phyloP scores from a whole-genome alignment of 768 basidiomycete genomes.

The Phaffia australis region DNA sequence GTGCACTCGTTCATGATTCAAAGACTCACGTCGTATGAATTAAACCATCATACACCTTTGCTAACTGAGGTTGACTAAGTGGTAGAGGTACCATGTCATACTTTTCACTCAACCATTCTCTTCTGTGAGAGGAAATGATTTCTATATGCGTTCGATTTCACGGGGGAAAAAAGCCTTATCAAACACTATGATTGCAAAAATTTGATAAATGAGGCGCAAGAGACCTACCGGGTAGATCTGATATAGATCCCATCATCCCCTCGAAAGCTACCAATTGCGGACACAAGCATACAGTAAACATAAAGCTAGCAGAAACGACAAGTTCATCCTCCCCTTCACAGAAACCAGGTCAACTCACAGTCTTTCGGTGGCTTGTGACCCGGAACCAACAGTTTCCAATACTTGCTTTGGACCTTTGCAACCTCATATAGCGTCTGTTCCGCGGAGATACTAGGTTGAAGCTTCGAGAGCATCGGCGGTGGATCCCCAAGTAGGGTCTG shows the following conservation, averaged over 20 bases:
- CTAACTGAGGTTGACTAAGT: conserved; percentile 52
- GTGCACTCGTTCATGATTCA: conserved; percentile 14
- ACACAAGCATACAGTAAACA: neutral
- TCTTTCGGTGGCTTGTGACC: conserved; percentile 67
- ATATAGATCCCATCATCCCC: no score
- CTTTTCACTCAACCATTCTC: conserved; percentile 40
- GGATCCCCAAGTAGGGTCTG: conserved; percentile 79
- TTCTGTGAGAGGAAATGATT: no score
- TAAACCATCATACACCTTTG: conserved; percentile 65
- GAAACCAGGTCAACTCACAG: conserved; percentile 43
- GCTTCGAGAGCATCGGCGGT: conserved; percentile 51
- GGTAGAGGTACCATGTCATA: conserved; percentile 74
- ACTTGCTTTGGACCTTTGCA: conserved; percentile 72
- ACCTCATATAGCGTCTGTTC: conserved; percentile 59
- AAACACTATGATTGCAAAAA: neutral
- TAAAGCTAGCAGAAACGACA: conserved; percentile 23
- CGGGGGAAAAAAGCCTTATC: neutral
- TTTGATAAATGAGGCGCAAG: conserved; percentile 46
- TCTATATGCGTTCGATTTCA: no score
- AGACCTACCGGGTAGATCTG: conserved; percentile 11
- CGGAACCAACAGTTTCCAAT: conserved; percentile 80
- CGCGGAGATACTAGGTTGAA: conserved; percentile 39
- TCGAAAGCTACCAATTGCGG: no score
- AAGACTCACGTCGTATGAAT: conserved; percentile 73
- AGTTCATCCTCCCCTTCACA: neutral